Evolutionary conservation across 768 basidiomycete species (phyloP).

Genomic region (Botryobasidium botryosum): DNA sequence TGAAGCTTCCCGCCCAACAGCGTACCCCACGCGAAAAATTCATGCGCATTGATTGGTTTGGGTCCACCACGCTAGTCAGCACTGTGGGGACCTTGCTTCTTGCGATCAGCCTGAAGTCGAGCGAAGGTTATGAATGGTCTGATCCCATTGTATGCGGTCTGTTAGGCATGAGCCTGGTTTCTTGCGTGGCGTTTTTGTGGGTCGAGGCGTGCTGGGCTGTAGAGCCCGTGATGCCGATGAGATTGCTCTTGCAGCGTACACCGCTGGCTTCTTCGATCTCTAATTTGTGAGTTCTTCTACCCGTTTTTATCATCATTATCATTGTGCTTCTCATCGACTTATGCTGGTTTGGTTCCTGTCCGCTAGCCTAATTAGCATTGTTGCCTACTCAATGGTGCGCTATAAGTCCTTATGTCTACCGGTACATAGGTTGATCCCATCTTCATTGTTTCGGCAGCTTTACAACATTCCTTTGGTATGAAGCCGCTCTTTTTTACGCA

Average conservation of each 20-base stretch:
- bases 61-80: conserved; percentile 62
- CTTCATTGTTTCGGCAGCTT: conserved; percentile 39
- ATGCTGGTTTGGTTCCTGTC: neutral
- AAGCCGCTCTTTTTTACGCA: no score
- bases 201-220: conserved; percentile 66
- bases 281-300: no score
- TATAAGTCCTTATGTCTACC: conserved; percentile 12
- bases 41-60: conserved; percentile 68
- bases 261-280: conserved; percentile 65
- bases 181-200: conserved; percentile 42
- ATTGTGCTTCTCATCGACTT: neutral
- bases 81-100: conserved; percentile 54
- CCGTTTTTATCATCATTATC: no score
- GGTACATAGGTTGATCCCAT: no score
- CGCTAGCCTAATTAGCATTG: conserved; percentile 40
- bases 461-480: conserved; percentile 83
- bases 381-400: conserved; percentile 62
- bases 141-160: conserved; percentile 56
- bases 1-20: conserved; percentile 49
- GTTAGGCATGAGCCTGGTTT: conserved; percentile 38
- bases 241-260: conserved; percentile 57
- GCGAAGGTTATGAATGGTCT: conserved; percentile 63
- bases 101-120: conserved; percentile 59
- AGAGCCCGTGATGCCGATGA: conserved; percentile 84
- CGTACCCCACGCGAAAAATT: conserved; percentile 46